Evolutionary conservation across 164 flowering plant species (phyloP).

Genomic region (Berberis thunbergii): DNA sequence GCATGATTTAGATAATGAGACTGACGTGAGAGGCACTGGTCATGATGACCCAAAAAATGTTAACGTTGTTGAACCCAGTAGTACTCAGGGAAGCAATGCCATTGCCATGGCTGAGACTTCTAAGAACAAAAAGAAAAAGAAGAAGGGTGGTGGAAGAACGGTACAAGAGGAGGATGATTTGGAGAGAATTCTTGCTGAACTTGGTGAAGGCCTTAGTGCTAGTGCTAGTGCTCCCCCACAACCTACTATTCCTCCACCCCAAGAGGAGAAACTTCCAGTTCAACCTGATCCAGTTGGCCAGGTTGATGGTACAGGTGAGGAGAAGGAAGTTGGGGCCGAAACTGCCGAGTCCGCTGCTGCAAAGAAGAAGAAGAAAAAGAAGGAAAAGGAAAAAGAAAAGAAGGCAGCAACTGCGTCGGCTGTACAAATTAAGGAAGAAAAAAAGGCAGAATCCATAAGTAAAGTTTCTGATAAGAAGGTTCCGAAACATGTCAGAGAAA

Average conservation of each 20-base stretch:
- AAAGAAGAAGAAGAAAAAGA: slow-evolving; percentile 92
- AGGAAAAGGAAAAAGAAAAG: slow-evolving; percentile 70
- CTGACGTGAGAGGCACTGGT: slow-evolving; percentile 7
- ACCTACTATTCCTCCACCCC: slow-evolving; percentile 29
- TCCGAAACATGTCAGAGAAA: slow-evolving; percentile 93
- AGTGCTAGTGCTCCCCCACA: slow-evolving; percentile 9
- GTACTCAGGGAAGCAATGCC: slow-evolving; percentile 20
- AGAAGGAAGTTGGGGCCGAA: slow-evolving; percentile 57
- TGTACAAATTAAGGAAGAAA: slow-evolving; percentile 28
- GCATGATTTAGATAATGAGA: slow-evolving; percentile 18
- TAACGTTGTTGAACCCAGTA: slow-evolving; percentile 5
- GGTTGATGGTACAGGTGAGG: slow-evolving; percentile 31
- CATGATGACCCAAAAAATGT: slow-evolving; percentile 14
- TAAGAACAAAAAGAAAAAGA: slow-evolving; percentile 86
- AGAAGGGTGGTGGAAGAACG: slow-evolving; percentile 79
- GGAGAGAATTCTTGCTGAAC: slow-evolving; percentile 90
- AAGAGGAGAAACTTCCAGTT: slow-evolving; percentile 36
- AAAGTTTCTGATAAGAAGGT: slow-evolving; percentile 63
- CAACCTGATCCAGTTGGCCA: slow-evolving; percentile 32
- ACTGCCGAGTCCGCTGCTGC: slow-evolving; percentile 73
- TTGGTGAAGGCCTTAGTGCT: slow-evolving; percentile 49
- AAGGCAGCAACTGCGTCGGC: slow-evolving; percentile 36
- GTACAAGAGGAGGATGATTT: slow-evolving; percentile 94
- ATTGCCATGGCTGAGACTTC: slow-evolving; percentile 32
- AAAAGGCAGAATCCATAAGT: slow-evolving; percentile 32